A percentile compares a stretch with the other conserved stretches of the same genome.
phyloP scores from a whole-genome alignment of 441 rosid species.

The Syzygium malaccense region DNA sequence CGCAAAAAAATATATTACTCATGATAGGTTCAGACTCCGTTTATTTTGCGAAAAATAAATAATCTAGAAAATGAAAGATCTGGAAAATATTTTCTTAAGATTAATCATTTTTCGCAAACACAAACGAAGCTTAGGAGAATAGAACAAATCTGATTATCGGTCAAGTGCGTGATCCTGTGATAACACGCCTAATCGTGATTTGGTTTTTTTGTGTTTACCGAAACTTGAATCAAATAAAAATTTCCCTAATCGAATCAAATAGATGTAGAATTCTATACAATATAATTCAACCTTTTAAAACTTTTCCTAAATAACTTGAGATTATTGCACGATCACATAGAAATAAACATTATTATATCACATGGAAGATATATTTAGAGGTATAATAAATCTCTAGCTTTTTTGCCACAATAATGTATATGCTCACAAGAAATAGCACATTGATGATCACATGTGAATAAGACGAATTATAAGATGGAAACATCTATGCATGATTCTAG shows the following conservation, averaged over 20 bases:
- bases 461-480: background rate
- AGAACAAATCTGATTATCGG: background rate
- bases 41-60: too few species aligned
- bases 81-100: too few species aligned
- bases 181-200: background rate
- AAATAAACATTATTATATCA: background rate
- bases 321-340: background rate
- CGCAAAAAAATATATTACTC: too few species aligned
- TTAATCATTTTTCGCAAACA: too few species aligned
- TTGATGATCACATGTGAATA: background rate
- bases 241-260: background rate
- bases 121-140: background rate
- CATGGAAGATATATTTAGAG: background rate
- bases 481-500: background rate
- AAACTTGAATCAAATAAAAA: background rate
- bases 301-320: background rate
- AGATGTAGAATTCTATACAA: background rate
- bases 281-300: background rate
- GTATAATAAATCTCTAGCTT: background rate
- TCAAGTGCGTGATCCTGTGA: fast-evolving
- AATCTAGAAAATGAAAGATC: too few species aligned
- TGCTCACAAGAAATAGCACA: background rate
- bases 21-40: too few species aligned
- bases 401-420: background rate
- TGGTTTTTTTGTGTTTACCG: background rate